These are phyloP conservation scores for Aschersonia sp. DNA, from an alignment of 2,329 filamentous ascomycete genomes.

Conservation along the genomic window DNA sequence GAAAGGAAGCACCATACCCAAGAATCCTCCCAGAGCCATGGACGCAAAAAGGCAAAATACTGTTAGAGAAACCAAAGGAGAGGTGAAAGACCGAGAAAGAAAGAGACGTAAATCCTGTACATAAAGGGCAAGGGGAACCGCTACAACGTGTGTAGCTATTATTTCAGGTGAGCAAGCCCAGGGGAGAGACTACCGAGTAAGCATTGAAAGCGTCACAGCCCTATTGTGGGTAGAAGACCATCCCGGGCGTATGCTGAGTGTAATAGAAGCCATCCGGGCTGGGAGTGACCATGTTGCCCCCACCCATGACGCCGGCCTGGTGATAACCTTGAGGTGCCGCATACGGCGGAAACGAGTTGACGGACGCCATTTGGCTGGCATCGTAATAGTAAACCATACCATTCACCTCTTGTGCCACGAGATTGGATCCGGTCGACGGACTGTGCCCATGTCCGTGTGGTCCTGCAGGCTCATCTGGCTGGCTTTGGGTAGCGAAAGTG, in stretches of 20 bases:
- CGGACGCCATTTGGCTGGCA: conserved; percentile 51
- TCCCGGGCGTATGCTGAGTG: conserved; percentile 36
- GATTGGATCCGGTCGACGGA: conserved; percentile 21
- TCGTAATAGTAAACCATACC: conserved; percentile 96
- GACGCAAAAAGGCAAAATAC: not conserved
- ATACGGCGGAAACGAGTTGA: conserved; percentile 32
- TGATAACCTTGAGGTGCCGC: conserved; percentile 36
- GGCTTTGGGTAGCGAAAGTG: conserved; percentile 27
- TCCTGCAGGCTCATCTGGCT: conserved; percentile 18
- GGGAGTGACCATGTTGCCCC: conserved; percentile 69
- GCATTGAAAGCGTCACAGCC: conserved; percentile 10
- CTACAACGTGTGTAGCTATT: conserved; percentile 11
- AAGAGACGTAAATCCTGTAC: conserved; percentile 1
- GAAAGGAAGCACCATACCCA: conserved; percentile 2
- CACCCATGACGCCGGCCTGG: conserved; percentile 43
- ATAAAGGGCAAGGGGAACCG: not conserved
- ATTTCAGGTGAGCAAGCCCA: conserved; percentile 13
- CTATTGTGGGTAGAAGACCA: conserved; percentile 50
- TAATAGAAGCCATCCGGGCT: conserved; percentile 59
- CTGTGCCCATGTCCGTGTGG: conserved; percentile 16
- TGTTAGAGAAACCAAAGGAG: not conserved
- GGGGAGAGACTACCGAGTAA: conserved; percentile 9
- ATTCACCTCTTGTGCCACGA: conserved; percentile 76
- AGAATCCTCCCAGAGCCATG: not conserved
- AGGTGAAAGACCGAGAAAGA: not conserved